These are phyloP conservation scores for Metarhizium sp. DNA, from an alignment of 2,329 filamentous ascomycete genomes.

Conservation along the genomic window DNA sequence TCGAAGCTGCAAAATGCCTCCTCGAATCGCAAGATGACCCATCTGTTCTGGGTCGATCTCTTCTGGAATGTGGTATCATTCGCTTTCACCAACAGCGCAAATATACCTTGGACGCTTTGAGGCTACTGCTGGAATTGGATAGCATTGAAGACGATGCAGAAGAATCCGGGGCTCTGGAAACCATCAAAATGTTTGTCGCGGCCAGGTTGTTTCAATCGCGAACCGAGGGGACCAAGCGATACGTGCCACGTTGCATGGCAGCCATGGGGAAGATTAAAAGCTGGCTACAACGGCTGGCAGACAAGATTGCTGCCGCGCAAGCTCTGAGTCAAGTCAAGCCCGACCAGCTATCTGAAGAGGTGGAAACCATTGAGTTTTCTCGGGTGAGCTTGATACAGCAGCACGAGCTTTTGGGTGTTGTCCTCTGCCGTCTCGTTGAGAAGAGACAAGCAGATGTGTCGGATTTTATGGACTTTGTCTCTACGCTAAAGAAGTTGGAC, in stretches of 20 bases:
- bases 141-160: constrained; percentile 44
- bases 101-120: constrained; percentile 73
- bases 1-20: constrained; percentile 70
- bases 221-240: constrained; percentile 42
- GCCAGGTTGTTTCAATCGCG: constrained; percentile 21
- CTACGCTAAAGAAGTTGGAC: constrained; percentile 58
- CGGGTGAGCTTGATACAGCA: constrained; percentile 73
- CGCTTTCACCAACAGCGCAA: constrained; percentile 81
- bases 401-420: constrained; percentile 79
- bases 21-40: constrained; percentile 64
- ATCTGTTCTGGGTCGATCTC: constrained; percentile 58
- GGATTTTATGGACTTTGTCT: constrained; percentile 67
- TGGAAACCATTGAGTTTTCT: constrained; percentile 74
- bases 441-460: constrained; percentile 58
- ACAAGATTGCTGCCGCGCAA: constrained; percentile 65
- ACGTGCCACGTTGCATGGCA: constrained; percentile 64
- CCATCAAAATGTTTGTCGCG: constrained; percentile 25
- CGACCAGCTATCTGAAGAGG: constrained; percentile 45
- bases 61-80: constrained; percentile 72
- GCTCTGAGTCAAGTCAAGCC: constrained; percentile 59
- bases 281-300: constrained; percentile 66
- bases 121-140: constrained; percentile 65
- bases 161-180: constrained; percentile 20
- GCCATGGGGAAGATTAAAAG: constrained; percentile 68
- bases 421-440: constrained; percentile 70